Evolutionary conservation across 495 filamentous ascomycete genomes (phyloP), one percentile per base, ranked within the genome.

Genomic region (Aspergillus panamensis): DNA sequence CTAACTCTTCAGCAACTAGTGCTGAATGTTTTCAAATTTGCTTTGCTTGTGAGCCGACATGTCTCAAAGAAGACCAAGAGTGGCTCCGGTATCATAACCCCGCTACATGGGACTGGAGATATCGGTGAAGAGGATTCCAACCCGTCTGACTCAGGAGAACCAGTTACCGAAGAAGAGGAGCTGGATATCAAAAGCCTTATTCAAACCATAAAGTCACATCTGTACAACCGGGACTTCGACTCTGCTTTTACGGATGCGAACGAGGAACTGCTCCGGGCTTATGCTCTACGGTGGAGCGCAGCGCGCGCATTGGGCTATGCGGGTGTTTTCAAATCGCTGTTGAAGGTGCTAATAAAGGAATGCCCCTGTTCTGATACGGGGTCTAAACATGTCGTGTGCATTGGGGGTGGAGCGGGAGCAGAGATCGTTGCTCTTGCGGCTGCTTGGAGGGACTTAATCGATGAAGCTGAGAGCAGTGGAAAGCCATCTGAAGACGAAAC

Each of bases 201-300:
- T 7, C 94, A 97, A 66, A 79, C 82, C 17, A 81, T 97, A 21
- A 98, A 97, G 67, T 72, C 81, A 6, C 87, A 92, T 55, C 77
- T 97, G 1, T 97, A 87, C 67, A 84, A 90, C 61, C 81, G 94
- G 19, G 88, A 97, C 65, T 97, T 96, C 69, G 74, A 79, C 30
- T 73, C 74, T 6, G 93, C 93, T 0, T 98, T 98, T 69, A 66
- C 73, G 3, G 74, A 77, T 19, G 88, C 85, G 0, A 68, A 69
- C 31, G 75, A 84, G 37, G 84, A 85, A 44, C 75, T 84, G 39
- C 76, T 95, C 17, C 78, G 85, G 40, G 91, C 87, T 6, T 98
- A 98, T 75, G 88, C 90, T 5, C 79, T 89, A 57, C 77, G 94
- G 53, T 98, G 90, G 90, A 95, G 90, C 67, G 86, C 93, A 10